phyloP scores from a whole-genome alignment of 352 stramenopile genomes.

The Globisporangium solare region DNA sequence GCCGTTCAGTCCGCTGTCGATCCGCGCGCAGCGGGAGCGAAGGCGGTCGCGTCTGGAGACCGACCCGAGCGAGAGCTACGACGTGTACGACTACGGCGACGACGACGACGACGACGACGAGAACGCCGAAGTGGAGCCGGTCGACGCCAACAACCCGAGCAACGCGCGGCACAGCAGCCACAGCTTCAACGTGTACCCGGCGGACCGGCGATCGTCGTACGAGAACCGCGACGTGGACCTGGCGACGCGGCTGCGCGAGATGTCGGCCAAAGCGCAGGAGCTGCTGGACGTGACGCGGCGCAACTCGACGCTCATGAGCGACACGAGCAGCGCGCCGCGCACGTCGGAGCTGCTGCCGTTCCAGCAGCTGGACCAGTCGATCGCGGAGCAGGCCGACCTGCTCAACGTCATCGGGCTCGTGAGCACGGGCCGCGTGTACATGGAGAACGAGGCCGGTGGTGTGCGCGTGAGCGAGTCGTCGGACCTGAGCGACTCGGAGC shows the following conservation, averaged over 20 bases:
- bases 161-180: neutral
- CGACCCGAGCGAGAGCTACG: constrained; percentile 62
- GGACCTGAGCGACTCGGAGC: constrained; percentile 41
- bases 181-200: constrained; percentile 4
- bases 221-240: constrained; percentile 46
- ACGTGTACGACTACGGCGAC: constrained; percentile 39
- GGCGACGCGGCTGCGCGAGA: constrained; percentile 51
- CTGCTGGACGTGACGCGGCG: constrained; percentile 57
- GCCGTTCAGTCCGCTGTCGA: constrained; percentile 50
- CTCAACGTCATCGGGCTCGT: constrained; percentile 75
- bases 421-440: constrained; percentile 69
- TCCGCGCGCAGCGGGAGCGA: constrained; percentile 36
- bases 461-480: constrained; percentile 65
- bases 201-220: constrained; percentile 31
- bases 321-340: constrained; percentile 60
- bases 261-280: constrained; percentile 59
- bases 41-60: constrained; percentile 48
- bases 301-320: constrained; percentile 76
- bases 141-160: constrained; percentile 27
- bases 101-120: constrained; percentile 17
- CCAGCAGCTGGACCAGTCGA: constrained; percentile 66
- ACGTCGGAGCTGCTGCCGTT: constrained; percentile 59
- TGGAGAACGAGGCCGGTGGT: constrained; percentile 59
- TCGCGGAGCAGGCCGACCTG: constrained; percentile 67
- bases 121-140: constrained; percentile 17